These are phyloP conservation scores for Clonostachys rhizophaga DNA, from an alignment of 2,329 filamentous ascomycete species.

Conservation along the genomic window DNA sequence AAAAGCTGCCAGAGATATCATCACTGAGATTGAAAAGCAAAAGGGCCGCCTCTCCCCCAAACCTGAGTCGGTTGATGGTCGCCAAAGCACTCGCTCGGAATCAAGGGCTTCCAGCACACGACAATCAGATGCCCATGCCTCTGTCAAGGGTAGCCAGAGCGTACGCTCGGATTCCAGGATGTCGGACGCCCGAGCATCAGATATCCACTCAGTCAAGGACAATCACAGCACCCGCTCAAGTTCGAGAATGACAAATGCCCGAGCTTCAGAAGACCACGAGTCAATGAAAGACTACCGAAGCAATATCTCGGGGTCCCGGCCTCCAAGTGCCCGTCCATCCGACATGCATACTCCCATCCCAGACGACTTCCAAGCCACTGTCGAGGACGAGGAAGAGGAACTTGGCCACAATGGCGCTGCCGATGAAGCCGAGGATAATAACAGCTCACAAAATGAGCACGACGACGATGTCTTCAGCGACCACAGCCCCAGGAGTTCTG, in stretches of 20 bases:
- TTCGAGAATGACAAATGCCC: neutral
- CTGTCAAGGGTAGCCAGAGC: neutral
- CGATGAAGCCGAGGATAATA: conserved; percentile 23
- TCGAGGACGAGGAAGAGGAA: neutral
- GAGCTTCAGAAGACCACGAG: neutral
- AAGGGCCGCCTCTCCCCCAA: conserved; percentile 14
- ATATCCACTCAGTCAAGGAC: conserved; percentile 5
- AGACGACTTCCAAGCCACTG: neutral
- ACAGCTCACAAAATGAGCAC: conserved; percentile 44
- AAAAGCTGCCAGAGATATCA: conserved; percentile 44
- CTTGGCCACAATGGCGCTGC: neutral
- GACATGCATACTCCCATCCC: conserved; percentile 12
- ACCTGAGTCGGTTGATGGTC: conserved; percentile 8
- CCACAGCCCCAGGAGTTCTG: conserved; percentile 50
- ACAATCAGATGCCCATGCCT: neutral
- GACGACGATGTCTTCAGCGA: conserved; percentile 58
- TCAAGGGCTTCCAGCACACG: neutral
- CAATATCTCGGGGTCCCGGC: neutral
- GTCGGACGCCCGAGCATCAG: conserved; percentile 8
- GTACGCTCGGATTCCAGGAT: neutral
- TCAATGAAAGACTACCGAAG: neutral
- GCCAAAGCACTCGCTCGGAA: conserved; percentile 12
- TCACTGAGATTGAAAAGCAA: conserved; percentile 38
- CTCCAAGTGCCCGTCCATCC: conserved; percentile 13
- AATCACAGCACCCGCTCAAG: conserved; percentile 13